A percentile compares a stretch with the other conserved stretches of the same genome.
Evolutionary conservation across 345 rosid species (phyloP).

Genomic region (Pugionium dolabratum): DNA sequence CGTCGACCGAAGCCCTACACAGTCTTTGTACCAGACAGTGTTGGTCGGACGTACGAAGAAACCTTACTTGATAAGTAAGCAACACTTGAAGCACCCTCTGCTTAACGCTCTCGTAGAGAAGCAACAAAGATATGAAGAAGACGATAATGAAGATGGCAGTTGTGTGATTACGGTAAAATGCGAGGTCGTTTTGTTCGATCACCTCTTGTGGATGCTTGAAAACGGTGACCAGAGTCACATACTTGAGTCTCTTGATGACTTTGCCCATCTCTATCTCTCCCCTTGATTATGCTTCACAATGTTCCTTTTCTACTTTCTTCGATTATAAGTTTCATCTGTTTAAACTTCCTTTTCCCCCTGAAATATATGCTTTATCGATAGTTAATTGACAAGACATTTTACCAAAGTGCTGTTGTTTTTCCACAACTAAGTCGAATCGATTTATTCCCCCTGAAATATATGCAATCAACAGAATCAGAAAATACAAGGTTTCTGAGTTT

Average conservation of each 20-base stretch:
- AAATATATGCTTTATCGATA: slow-evolving; percentile 5
- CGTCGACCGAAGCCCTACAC: slow-evolving; percentile 23
- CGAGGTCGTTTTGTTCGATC: slow-evolving; percentile 88
- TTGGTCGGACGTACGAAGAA: slow-evolving; percentile 75
- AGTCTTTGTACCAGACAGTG: slow-evolving; percentile 39
- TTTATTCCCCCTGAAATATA: background rate
- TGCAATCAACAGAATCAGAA: too few species aligned
- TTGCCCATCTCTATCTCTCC: slow-evolving; percentile 66
- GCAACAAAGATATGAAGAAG: slow-evolving; percentile 42
- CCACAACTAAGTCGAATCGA: background rate
- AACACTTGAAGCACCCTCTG: slow-evolving; percentile 72
- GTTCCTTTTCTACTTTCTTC: background rate
- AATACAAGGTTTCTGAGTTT: too few species aligned
- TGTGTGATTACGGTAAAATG: slow-evolving; percentile 53
- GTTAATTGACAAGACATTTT: slow-evolving; percentile 26
- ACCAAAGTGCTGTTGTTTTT: slow-evolving; percentile 18
- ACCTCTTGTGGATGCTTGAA: slow-evolving; percentile 88
- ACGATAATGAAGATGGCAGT: slow-evolving; percentile 32
- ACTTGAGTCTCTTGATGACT: slow-evolving; percentile 68
- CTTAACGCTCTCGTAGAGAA: slow-evolving; percentile 69
- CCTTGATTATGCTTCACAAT: slow-evolving; percentile 36
- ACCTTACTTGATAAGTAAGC: slow-evolving; percentile 62
- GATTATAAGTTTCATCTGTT: slow-evolving; percentile 11
- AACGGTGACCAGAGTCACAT: slow-evolving; percentile 63
- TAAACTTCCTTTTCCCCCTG: background rate